Conservation (phyloP, 441 rosid genomes). For the Macaranga tanarius region DNA sequence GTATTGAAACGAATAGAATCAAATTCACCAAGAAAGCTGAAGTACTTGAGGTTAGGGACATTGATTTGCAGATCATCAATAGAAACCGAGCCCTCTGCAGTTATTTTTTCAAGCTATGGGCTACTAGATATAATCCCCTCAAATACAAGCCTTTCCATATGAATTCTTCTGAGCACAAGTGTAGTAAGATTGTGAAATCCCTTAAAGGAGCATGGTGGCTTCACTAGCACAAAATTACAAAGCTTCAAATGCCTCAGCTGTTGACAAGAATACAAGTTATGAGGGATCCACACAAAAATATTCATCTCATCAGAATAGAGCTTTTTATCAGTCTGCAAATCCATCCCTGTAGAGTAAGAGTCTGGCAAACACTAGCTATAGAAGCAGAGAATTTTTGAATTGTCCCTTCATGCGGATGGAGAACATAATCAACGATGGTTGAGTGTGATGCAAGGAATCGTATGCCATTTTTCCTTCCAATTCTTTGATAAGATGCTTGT, state of each 20-base stretch:
- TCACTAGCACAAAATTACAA: not conserved
- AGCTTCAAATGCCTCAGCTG: not conserved
- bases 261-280: not conserved
- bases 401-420: not conserved
- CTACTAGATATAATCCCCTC: not conserved
- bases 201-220: not conserved
- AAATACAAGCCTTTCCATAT: not conserved
- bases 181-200: not conserved
- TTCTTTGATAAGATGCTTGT: slow-evolving; percentile 12
- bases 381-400: not conserved
- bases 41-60: slow-evolving; percentile 4
- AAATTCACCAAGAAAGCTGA: not conserved
- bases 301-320: too few relatives aligned
- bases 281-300: not conserved
- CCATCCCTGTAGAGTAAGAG: not conserved
- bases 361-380: not conserved
- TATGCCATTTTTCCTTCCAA: slow-evolving; percentile 7
- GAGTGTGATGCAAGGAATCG: slow-evolving; percentile 4
- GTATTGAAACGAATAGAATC: not conserved
- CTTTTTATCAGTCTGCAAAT: not conserved
- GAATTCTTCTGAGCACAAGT: not conserved
- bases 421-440: not conserved
- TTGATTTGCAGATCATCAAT: not conserved
- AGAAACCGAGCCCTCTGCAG: too few relatives aligned
- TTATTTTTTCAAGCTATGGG: not conserved